A percentile compares a stretch with the other conserved stretches of the same genome.
These are phyloP conservation scores for Hirsutella rhossiliensis DNA, from an alignment of 2,329 filamentous ascomycete genomes.

Conservation along the genomic window DNA sequence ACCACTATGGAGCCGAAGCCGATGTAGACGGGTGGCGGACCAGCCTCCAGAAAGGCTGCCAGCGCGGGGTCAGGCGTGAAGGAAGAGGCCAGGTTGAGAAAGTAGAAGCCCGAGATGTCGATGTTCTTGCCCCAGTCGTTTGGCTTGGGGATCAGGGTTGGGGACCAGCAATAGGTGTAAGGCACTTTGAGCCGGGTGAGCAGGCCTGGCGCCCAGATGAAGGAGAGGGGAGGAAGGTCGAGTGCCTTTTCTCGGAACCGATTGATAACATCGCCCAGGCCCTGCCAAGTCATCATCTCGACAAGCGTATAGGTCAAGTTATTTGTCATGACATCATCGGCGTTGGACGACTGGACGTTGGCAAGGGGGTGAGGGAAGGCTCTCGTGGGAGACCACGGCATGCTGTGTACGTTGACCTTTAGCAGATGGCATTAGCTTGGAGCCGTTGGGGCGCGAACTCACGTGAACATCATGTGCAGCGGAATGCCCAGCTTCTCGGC, in stretches of 20 bases:
- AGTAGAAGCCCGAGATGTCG: conserved; percentile 65
- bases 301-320: conserved; percentile 76
- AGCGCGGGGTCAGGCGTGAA: conserved; percentile 57
- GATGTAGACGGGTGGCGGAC: conserved; percentile 66
- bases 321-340: conserved; percentile 66
- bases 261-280: conserved; percentile 83
- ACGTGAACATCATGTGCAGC: conserved; percentile 84
- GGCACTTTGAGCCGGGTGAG: conserved; percentile 65
- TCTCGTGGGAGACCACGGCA: conserved; percentile 83
- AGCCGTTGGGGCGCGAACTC: conserved; percentile 20
- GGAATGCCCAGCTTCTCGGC: conserved; percentile 66
- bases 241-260: conserved; percentile 65
- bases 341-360: conserved; percentile 66
- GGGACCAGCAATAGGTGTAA: conserved; percentile 84
- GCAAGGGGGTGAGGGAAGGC: conserved; percentile 79
- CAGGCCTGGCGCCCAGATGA: conserved; percentile 74
- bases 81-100: conserved; percentile 54
- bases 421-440: no score
- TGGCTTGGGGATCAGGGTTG: conserved; percentile 66
- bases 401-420: conserved; percentile 37
- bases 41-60: conserved; percentile 51
- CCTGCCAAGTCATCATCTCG: conserved; percentile 90
- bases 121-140: conserved; percentile 64
- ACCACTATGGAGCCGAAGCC: conserved; percentile 78
- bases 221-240: conserved; percentile 63